phyloP scores from a whole-genome alignment of 2,329 filamentous ascomycete genomes.

The Ophiocordyceps sinensis region DNA sequence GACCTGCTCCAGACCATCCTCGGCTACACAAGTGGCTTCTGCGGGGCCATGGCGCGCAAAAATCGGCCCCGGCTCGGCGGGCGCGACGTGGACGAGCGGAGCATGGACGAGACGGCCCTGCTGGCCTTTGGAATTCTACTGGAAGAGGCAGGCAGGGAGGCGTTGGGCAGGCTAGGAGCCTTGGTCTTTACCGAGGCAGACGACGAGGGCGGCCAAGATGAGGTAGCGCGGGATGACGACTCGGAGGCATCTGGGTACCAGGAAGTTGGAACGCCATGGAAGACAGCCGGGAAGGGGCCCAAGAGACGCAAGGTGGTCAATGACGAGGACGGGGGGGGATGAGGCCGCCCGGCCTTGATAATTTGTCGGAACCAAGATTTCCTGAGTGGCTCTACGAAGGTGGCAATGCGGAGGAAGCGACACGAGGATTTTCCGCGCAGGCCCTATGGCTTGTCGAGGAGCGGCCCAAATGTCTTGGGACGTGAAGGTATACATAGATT shows the following conservation, averaged over 20 bases:
- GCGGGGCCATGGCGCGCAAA: constrained; percentile 26
- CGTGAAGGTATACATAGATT: too few relatives aligned
- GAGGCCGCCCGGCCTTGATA: not conserved
- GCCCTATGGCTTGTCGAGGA: too few relatives aligned
- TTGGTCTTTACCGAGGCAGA: constrained; percentile 53
- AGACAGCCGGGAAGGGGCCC: constrained; percentile 7
- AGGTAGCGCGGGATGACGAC: constrained; percentile 3
- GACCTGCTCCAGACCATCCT: constrained; percentile 58
- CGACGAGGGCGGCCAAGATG: constrained; percentile 7
- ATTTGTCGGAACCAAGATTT: too few relatives aligned
- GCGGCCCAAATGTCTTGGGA: too few relatives aligned
- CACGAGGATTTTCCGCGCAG: too few relatives aligned
- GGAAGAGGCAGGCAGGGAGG: constrained; percentile 51
- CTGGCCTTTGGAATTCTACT: constrained; percentile 61
- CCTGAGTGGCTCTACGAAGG: too few relatives aligned
- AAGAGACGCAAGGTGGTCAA: constrained; percentile 19
- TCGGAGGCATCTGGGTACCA: constrained; percentile 8
- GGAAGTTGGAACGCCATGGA: constrained; percentile 7
- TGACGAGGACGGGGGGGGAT: not conserved
- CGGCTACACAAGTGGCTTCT: constrained; percentile 52
- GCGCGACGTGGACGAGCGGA: constrained; percentile 33
- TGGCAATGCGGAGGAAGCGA: too few relatives aligned
- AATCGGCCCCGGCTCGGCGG: constrained; percentile 2
- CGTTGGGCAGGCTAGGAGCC: constrained; percentile 51
- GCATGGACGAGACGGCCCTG: constrained; percentile 67